Conservation (phyloP, 108 stramenopile species). For the Aurantiochytrium sp. region DNA sequence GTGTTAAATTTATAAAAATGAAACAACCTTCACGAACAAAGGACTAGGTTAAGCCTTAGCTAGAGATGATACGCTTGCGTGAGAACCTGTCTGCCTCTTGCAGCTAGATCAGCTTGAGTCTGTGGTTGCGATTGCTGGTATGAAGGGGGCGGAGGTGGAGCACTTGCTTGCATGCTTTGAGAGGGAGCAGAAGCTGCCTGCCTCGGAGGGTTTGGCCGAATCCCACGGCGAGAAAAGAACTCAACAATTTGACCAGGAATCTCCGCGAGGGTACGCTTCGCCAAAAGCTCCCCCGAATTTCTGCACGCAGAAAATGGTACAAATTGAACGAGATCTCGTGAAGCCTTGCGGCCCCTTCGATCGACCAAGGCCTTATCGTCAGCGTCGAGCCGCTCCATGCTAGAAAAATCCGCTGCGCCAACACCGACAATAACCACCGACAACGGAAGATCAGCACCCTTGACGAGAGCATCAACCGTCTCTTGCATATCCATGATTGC, state of each 20-base stretch:
- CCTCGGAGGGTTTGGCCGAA: neutral
- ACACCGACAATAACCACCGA: constrained; percentile 50
- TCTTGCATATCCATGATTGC: constrained; percentile 35
- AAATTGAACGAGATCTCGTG: constrained; percentile 52
- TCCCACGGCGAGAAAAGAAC: neutral
- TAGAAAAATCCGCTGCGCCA: constrained; percentile 37
- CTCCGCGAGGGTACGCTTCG: neutral
- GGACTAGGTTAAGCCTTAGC: neutral
- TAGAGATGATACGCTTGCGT: neutral
- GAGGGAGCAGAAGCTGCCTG: neutral
- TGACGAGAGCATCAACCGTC: constrained; percentile 29
- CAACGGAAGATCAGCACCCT: constrained; percentile 36
- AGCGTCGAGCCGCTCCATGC: constrained; percentile 27
- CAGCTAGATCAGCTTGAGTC: neutral
- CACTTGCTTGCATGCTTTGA: neutral
- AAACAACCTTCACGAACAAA: neutral
- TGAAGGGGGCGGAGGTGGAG: neutral
- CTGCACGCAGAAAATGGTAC: constrained; percentile 22
- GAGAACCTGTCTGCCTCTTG: neutral
- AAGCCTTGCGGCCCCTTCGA: neutral
- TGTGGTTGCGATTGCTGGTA: neutral
- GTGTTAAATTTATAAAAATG: no score
- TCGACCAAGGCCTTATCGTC: neutral
- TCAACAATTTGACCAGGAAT: neutral
- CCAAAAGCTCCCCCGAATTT: neutral